Evolutionary conservation across 805 yeast genomes (phyloP).

Genomic region (Scheffersomyces lignosus): DNA sequence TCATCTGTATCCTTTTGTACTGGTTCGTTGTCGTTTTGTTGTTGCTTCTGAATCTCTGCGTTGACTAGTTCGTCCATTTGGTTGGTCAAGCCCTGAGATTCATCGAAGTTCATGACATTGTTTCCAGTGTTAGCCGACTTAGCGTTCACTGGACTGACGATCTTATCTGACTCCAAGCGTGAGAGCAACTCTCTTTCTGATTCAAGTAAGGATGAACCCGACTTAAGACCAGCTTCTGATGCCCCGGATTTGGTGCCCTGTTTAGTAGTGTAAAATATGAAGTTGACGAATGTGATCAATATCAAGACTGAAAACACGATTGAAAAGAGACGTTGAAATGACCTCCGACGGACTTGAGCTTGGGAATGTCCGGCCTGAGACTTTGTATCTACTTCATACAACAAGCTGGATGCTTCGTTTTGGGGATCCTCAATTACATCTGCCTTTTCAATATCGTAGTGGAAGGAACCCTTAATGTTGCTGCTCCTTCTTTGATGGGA

Average conservation of each 20-base stretch:
- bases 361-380: too few species aligned
- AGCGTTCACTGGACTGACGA: not conserved
- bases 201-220: not conserved
- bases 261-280: too few species aligned
- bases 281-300: too few species aligned
- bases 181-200: not conserved
- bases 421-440: too few species aligned
- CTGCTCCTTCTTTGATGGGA: constrained; percentile 9
- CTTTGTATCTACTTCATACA: too few species aligned
- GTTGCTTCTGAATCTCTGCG: not conserved
- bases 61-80: not conserved
- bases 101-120: not conserved
- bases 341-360: too few species aligned
- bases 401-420: too few species aligned
- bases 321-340: too few species aligned
- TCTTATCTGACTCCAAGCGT: not conserved
- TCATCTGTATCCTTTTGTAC: not conserved
- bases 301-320: too few species aligned
- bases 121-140: not conserved
- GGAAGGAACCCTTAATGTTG: constrained; percentile 6
- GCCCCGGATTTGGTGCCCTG: too few species aligned
- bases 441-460: constrained; percentile 9
- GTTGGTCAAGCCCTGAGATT: not conserved
- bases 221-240: too few species aligned
- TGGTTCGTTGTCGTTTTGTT: not conserved